Conservation (phyloP, 1,139 yeast genomes). For the Pichia norvegensis region DNA sequence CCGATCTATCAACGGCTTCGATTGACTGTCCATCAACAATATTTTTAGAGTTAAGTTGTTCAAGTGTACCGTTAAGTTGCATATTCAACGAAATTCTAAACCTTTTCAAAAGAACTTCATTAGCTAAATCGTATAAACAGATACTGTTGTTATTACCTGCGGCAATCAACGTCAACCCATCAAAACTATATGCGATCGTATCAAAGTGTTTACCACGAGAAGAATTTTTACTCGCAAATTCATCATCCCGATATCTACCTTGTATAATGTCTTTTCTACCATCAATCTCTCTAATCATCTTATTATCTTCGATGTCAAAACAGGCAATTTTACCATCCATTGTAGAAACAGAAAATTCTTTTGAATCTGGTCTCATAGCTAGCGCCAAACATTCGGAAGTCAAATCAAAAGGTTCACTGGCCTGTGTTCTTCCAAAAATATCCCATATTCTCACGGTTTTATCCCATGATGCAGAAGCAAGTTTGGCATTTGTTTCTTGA, state of each 20-base stretch:
- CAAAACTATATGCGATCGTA: slow-evolving; percentile 77
- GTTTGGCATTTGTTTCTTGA: slow-evolving; percentile 50
- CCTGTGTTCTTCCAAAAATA: slow-evolving; percentile 75
- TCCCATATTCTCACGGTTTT: slow-evolving; percentile 90
- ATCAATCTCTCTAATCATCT: slow-evolving; percentile 77
- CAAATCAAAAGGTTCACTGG: slow-evolving; percentile 84
- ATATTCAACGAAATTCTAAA: slow-evolving; percentile 83
- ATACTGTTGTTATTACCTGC: slow-evolving; percentile 91
- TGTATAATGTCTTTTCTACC: slow-evolving; percentile 77
- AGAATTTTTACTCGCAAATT: slow-evolving; percentile 74
- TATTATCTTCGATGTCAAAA: slow-evolving; percentile 77
- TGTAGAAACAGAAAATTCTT: slow-evolving; percentile 80
- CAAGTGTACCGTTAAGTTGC: slow-evolving; percentile 84
- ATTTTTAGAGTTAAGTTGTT: slow-evolving; percentile 66
- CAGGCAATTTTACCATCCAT: slow-evolving; percentile 81
- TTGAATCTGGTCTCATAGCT: slow-evolving; percentile 86
- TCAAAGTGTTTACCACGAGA: slow-evolving; percentile 80
- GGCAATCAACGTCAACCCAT: slow-evolving; percentile 80
- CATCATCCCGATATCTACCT: slow-evolving; percentile 81
- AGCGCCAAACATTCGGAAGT: slow-evolving; percentile 80
- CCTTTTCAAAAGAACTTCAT: slow-evolving; percentile 75
- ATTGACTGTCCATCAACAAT: slow-evolving; percentile 86
- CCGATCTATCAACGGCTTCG: slow-evolving; percentile 74
- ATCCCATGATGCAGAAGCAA: slow-evolving; percentile 97
- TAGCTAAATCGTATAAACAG: slow-evolving; percentile 81